Conservation (phyloP, 352 stramenopile genomes). For the Thalassiosira ordinaria region DNA sequence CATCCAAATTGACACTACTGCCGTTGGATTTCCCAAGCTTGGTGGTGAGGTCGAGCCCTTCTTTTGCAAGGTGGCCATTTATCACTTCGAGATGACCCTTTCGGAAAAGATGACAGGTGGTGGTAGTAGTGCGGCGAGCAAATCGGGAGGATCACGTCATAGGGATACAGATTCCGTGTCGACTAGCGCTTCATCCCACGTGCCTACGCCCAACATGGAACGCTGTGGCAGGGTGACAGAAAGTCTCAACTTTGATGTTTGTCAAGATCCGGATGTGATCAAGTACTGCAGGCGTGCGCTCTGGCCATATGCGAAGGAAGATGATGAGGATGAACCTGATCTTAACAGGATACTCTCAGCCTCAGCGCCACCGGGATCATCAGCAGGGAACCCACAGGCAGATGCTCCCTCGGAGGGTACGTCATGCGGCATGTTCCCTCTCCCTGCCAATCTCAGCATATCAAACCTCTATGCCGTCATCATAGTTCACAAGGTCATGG, state of each 20-base stretch:
- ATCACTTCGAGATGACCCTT: constrained; percentile 83
- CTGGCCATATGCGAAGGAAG: constrained; percentile 65
- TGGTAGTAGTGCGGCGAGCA: background rate
- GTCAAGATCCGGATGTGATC: constrained; percentile 74
- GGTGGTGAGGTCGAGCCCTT: constrained; percentile 82
- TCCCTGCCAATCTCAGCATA: constrained; percentile 79
- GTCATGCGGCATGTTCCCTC: constrained; percentile 83
- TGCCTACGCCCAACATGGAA: constrained; percentile 67
- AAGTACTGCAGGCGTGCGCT: constrained; percentile 66
- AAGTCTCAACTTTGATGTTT: constrained; percentile 83
- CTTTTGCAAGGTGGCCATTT: constrained; percentile 83
- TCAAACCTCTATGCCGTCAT: constrained; percentile 84
- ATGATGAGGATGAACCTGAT: constrained; percentile 22
- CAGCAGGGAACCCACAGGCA: background rate
- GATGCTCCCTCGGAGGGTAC: constrained; percentile 61
- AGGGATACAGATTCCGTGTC: constrained; percentile 43
- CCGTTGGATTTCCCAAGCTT: constrained; percentile 79
- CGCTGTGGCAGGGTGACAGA: constrained; percentile 83
- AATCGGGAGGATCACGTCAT: constrained; percentile 8
- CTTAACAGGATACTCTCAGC: background rate
- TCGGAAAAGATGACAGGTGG: constrained; percentile 30
- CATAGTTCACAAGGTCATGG: constrained; percentile 82
- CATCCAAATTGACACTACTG: constrained; percentile 85
- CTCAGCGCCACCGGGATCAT: constrained; percentile 1
- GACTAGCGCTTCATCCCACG: constrained; percentile 22